Conservation (phyloP, 108 stramenopile genomes). For the Mediolabrus comicus region DNA sequence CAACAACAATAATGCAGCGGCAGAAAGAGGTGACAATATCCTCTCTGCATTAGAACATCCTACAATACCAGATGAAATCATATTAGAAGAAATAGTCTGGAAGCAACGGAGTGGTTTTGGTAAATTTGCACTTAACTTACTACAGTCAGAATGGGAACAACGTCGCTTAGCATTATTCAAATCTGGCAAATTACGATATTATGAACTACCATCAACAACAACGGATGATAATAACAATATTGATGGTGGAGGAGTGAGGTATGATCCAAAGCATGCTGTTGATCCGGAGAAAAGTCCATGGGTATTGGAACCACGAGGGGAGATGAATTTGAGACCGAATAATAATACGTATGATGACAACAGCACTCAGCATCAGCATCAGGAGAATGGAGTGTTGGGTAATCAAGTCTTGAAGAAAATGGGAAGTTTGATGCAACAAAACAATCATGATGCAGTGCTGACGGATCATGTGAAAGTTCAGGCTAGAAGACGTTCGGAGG, state of each 20-base stretch:
- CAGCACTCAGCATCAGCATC: not conserved
- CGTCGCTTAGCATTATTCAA: conserved; percentile 28
- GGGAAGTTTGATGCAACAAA: conserved; percentile 11
- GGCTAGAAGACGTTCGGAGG: conserved; percentile 15
- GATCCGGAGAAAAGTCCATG: conserved; percentile 23
- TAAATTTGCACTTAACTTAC: conserved; percentile 32
- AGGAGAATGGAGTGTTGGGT: not conserved
- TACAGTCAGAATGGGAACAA: conserved; percentile 46
- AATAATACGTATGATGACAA: not conserved
- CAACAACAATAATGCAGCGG: not conserved
- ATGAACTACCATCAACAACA: conserved; percentile 13
- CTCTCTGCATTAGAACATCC: conserved; percentile 21
- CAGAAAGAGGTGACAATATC: conserved; percentile 25
- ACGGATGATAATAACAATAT: no score
- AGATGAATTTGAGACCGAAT: conserved; percentile 22
- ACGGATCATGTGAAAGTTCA: conserved; percentile 10
- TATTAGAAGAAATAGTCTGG: conserved; percentile 50
- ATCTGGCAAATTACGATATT: conserved; percentile 40
- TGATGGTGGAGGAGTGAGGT: conserved; percentile 7
- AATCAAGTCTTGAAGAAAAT: not conserved
- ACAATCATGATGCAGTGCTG: not conserved
- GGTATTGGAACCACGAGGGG: conserved; percentile 40
- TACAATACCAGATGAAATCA: conserved; percentile 15
- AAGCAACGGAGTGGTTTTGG: conserved; percentile 48
- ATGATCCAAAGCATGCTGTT: conserved; percentile 14